A percentile compares a stretch with the other conserved stretches of the same genome.
These are phyloP conservation scores for Colletotrichum acutatum DNA, from an alignment of 2,329 filamentous ascomycete genomes.

Conservation along the genomic window DNA sequence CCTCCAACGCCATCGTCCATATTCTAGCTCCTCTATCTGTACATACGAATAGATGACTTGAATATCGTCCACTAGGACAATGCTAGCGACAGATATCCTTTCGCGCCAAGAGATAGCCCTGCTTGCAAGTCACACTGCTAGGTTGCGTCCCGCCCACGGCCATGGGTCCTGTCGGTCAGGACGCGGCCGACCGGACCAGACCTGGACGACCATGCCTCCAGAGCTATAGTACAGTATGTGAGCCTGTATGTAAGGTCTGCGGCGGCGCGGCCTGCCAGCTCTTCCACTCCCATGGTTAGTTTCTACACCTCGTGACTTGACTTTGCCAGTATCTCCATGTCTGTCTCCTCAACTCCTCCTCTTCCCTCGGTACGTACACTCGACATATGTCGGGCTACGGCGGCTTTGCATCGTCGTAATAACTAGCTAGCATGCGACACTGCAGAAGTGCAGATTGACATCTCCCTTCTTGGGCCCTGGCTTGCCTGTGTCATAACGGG, in stretches of 20 bases:
- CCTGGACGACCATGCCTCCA: slow-evolving; percentile 8
- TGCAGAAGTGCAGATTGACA: not conserved
- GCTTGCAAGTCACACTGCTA: slow-evolving; percentile 19
- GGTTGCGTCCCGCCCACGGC: slow-evolving; percentile 29
- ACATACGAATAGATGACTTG: not conserved
- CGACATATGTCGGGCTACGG: not conserved
- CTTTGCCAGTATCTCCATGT: slow-evolving; percentile 10
- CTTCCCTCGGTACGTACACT: not conserved
- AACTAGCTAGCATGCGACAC: not conserved
- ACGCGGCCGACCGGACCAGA: slow-evolving; percentile 21
- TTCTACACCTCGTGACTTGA: slow-evolving; percentile 23
- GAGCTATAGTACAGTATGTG: not conserved
- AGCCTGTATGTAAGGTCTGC: slow-evolving; percentile 2
- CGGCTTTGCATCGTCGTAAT: not conserved
- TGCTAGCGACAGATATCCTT: not conserved
- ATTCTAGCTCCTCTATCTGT: not conserved
- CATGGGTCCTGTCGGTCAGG: slow-evolving; percentile 29
- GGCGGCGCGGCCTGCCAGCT: not conserved
- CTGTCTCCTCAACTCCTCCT: not conserved
- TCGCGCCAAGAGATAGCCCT: slow-evolving; percentile 17
- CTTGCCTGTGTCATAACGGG: not conserved
- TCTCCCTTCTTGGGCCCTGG: not conserved
- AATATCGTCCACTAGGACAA: not conserved
- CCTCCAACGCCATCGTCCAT: not conserved
- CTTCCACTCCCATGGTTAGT: slow-evolving; percentile 12